Evolutionary conservation across 176 grass and related monocot species (phyloP), one percentile per base, ranked within the genome.

Genomic region (Aegilops longissima): DNA sequence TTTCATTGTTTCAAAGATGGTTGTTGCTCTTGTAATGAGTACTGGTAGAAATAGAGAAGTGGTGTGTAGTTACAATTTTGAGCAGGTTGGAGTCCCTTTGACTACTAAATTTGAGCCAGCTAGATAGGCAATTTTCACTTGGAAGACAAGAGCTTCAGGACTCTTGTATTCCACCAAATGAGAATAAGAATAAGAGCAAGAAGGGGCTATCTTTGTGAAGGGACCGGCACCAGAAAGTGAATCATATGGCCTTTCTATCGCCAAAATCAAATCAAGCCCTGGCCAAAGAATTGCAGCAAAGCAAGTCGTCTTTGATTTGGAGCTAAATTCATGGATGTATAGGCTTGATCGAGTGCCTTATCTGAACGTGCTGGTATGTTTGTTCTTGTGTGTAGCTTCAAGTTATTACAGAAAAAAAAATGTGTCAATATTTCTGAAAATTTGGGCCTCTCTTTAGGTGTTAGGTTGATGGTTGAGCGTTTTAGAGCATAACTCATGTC

Each of bases 1-100:
- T 90, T 92, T 44, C 93, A 95, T 85, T 90, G 79, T 85, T 95
- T 95, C 72, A 90, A 51, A 90, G 90, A 92, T 88, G 90, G 93
- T 3, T 83, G 59, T 49, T 95, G 90, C 80, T 95, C 88, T 56
- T 95, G 90, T 78, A 88, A 84, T 63, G 90, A 92, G 61, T 95
- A 90, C 76, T 92, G 90, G 93, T 95, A 91, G 85, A 52, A 78
- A 3, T 65, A 54, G 23, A 24, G 51, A 70, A 49, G 44, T 2
- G 5, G 12, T 64, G 8, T 20, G 21, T 36, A 8, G 14, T 29
- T 67, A 5, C 62, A 27, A 59, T 61, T 84, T 85, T 66, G 31
- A 80, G 44, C 75, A 88, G 12, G 10, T 61, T 71, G 34, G n/a
- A 73, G 29, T 62, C 38, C 7, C 33, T 33, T 82, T 20, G 6